A percentile compares a stretch with the other conserved stretches of the same genome.
phyloP scores from a whole-genome alignment of 768 basidiomycete genomes.

The Termitomyces titanicus region DNA sequence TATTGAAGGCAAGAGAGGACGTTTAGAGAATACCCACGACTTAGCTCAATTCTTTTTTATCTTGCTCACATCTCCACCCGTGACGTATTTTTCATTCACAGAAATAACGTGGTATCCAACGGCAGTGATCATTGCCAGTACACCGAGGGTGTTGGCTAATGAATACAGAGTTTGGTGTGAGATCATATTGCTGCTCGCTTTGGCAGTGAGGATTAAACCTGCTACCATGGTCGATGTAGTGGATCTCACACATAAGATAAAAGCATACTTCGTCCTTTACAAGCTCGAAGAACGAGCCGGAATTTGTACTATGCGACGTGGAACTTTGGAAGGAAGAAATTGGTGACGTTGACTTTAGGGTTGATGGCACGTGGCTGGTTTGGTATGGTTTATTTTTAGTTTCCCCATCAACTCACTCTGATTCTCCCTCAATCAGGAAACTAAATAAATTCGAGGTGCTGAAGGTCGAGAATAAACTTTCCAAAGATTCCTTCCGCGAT shows the following conservation, averaged over 20 bases:
- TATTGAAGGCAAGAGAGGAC: not conserved
- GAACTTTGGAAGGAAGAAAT: not conserved
- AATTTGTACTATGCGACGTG: no score
- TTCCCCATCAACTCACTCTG: no score
- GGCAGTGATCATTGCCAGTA: constrained; percentile 82
- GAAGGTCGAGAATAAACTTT: not conserved
- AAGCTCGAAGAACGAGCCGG: not conserved
- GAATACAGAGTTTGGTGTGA: constrained; percentile 75
- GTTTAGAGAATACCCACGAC: not conserved
- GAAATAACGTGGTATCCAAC: constrained; percentile 89
- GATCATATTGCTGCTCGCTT: constrained; percentile 54
- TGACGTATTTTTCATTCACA: constrained; percentile 60
- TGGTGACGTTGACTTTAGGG: no score
- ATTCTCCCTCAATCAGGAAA: no score
- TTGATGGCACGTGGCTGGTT: constrained; percentile 20
- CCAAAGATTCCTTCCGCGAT: not conserved
- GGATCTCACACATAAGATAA: not conserved
- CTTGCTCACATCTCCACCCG: constrained; percentile 20
- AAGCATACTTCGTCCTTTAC: not conserved
- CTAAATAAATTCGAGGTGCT: no score
- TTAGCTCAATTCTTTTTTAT: constrained; percentile 13
- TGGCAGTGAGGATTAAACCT: not conserved
- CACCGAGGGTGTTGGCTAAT: constrained; percentile 80
- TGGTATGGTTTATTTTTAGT: not conserved
- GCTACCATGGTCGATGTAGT: not conserved